phyloP scores from a whole-genome alignment of 768 basidiomycete genomes.

The Russula foetens region DNA sequence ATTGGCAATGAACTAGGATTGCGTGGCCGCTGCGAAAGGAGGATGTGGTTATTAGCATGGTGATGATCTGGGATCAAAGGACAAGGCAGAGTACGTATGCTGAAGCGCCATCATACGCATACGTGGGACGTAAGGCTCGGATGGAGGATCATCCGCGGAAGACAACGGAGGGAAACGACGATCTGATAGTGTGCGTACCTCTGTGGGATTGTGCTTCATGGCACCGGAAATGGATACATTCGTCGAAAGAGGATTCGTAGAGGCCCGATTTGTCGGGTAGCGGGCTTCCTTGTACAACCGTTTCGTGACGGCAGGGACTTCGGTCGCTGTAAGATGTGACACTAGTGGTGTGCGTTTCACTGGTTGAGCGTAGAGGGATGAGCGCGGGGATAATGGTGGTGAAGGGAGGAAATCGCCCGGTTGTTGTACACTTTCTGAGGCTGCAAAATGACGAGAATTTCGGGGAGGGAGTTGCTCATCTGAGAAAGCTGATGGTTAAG shows the following conservation, averaged over 20 bases:
- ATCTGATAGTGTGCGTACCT: slow-evolving; percentile 3
- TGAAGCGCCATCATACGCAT: background rate
- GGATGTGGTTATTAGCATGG: background rate
- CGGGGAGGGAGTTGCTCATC: background rate
- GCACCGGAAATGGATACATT: background rate
- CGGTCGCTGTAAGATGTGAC: background rate
- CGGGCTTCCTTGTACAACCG: background rate
- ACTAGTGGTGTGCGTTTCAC: background rate
- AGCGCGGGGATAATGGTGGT: slow-evolving; percentile 2
- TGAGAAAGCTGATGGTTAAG: slow-evolving; percentile 1
- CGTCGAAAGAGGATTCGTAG: background rate
- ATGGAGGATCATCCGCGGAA: background rate
- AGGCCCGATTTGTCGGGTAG: background rate
- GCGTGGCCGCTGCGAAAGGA: background rate
- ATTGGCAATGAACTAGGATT: background rate
- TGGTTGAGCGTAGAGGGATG: background rate
- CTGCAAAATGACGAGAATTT: background rate
- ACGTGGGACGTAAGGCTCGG: background rate
- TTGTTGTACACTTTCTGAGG: background rate
- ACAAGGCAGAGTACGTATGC: background rate
- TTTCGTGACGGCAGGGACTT: background rate
- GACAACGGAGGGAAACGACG: background rate
- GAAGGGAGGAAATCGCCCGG: slow-evolving; percentile 9
- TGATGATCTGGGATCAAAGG: background rate
- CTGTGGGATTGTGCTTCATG: background rate